phyloP scores from a whole-genome alignment of 2,329 filamentous ascomycete genomes.

The Paraphaeosphaeria sporulosa region DNA sequence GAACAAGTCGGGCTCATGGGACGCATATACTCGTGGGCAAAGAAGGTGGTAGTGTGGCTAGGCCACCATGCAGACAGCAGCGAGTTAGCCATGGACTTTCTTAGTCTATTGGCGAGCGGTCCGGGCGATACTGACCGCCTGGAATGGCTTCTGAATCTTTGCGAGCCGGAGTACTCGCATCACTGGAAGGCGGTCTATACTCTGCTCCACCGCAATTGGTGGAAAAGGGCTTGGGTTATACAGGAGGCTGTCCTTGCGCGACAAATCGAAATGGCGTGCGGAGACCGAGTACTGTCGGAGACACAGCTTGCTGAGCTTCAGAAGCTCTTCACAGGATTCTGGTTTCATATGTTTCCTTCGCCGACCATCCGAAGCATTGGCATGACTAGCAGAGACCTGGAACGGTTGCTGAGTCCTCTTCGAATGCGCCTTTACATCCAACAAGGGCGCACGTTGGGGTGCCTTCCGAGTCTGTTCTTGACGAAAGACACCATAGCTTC shows the following conservation, averaged over 20 bases:
- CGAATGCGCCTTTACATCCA: background rate
- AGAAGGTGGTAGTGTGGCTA: background rate
- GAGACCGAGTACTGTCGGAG: background rate
- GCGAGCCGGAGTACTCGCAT: background rate
- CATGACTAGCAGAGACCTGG: background rate
- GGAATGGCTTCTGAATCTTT: background rate
- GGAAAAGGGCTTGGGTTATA: background rate
- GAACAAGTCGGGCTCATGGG: constrained; percentile 1
- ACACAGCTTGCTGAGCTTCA: background rate
- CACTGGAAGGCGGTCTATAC: background rate
- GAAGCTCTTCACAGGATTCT: background rate
- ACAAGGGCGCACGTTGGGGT: background rate
- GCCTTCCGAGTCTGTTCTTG: background rate
- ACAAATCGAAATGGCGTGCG: background rate
- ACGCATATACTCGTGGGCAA: background rate
- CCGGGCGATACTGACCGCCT: background rate
- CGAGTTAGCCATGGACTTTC: background rate
- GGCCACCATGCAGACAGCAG: background rate
- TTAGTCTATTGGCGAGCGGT: background rate
- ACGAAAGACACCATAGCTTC: background rate
- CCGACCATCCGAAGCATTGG: background rate
- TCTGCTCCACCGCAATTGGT: constrained; percentile 1
- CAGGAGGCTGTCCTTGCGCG: background rate
- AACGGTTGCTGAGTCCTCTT: background rate
- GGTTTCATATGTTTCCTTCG: constrained; percentile 1